Evolutionary conservation across 2,329 filamentous ascomycete species (phyloP), one percentile per base, ranked within the genome.

Genomic region (Knufia petricola): DNA sequence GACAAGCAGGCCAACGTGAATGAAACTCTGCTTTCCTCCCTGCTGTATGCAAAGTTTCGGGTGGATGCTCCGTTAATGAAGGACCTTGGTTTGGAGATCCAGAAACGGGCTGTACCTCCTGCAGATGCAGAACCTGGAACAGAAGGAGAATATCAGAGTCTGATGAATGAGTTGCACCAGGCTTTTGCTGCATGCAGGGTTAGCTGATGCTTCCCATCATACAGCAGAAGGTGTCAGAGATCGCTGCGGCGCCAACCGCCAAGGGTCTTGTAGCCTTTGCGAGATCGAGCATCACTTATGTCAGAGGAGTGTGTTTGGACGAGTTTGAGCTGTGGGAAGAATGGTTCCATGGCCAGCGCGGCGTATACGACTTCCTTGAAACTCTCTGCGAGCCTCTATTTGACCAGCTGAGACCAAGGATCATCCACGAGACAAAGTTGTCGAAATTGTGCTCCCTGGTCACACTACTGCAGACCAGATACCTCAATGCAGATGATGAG

Each of bases 41-140:
- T 85, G 7, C 66, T 85, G 1, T 85, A 85, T 58, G 81, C 82
- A 17, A 85, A 85, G 56, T 86, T 85, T 53, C 72, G 81, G 21
- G 77, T 83, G 20, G 78, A 77, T 38, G 82, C 82, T 1, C 72
- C 77, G 2, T 78, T 83, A 54, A 64, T 85, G 47, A 82, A 84
- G 61, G 72, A 75, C 47, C 72, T 85, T 36, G 82, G 81, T 7
- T 64, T 81, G 19, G 79, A 84, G 58, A 82, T 84, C 31, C 80
- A 84, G 56, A 83, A 82, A 61, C 70, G 80, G 58, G 79, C 78
- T 9, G 74, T 79, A 1, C 66, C 75, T 13, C 76, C 79, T 2
- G 67, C 78, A 30, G 80, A 80, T 47, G 74, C 75, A 4, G 75
- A 79, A 21, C 69, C 74, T 45, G 75, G 73, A 6, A 69, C 72